These are phyloP conservation scores for Stephania cephalantha DNA, from an alignment of 164 flowering plant species.

Conservation along the genomic window DNA sequence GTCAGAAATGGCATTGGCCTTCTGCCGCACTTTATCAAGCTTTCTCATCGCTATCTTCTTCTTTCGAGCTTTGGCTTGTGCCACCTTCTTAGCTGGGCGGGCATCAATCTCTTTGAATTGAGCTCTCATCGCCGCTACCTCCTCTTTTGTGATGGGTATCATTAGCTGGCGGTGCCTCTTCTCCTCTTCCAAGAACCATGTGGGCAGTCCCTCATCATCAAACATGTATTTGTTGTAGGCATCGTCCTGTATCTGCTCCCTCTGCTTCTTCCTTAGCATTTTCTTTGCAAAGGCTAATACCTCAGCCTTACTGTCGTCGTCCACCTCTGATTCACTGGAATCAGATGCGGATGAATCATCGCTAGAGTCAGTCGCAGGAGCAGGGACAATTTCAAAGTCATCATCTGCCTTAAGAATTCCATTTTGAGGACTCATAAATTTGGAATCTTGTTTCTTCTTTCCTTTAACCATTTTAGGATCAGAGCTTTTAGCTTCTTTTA, in stretches of 20 bases:
- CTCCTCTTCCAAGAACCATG: constrained; percentile 87
- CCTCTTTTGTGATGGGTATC: constrained; percentile 85
- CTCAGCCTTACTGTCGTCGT: constrained; percentile 60
- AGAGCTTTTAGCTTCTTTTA: constrained; percentile 16
- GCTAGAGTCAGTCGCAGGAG: constrained; percentile 70
- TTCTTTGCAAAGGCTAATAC: constrained; percentile 77
- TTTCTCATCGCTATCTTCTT: constrained; percentile 67
- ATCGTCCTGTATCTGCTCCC: constrained; percentile 79
- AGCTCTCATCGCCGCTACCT: constrained; percentile 76
- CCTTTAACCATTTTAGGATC: constrained; percentile 21
- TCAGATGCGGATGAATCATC: constrained; percentile 56
- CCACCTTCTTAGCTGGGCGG: constrained; percentile 92
- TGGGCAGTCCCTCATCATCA: constrained; percentile 76
- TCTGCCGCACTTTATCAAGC: constrained; percentile 79
- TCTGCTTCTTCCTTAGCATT: constrained; percentile 77
- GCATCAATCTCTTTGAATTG: constrained; percentile 86
- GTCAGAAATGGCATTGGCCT: constrained; percentile 78
- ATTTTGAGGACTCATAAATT: constrained; percentile 9
- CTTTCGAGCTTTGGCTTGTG: constrained; percentile 85
- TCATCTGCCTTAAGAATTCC: constrained; percentile 36
- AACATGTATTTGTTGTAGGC: constrained; percentile 81
- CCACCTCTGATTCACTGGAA: constrained; percentile 48
- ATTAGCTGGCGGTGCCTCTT: constrained; percentile 52
- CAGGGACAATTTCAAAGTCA: constrained; percentile 85
- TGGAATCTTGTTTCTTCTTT: constrained; percentile 11